phyloP scores from a whole-genome alignment of 2,329 filamentous ascomycete species.

The Calonectria fujianensis region DNA sequence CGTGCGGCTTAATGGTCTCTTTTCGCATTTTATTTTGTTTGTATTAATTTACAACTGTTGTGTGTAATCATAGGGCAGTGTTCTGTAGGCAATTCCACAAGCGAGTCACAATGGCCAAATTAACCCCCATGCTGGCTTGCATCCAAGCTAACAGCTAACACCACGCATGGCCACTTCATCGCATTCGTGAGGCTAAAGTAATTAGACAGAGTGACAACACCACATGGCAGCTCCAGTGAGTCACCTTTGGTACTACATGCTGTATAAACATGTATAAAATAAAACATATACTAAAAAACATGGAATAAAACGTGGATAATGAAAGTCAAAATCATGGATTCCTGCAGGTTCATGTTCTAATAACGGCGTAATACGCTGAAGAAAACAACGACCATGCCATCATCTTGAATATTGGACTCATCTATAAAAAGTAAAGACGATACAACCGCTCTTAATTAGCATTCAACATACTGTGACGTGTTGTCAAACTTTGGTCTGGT shows the following conservation, averaged over 20 bases:
- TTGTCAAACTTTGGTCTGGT: neutral
- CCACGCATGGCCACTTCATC: neutral
- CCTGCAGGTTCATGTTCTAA: neutral
- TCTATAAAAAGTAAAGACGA: neutral
- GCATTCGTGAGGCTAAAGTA: neutral
- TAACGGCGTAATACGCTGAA: neutral
- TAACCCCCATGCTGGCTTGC: neutral
- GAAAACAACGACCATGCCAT: neutral
- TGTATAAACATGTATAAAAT: neutral
- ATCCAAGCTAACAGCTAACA: slow-evolving; percentile 6
- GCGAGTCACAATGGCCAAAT: neutral
- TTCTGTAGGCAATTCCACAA: neutral
- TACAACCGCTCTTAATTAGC: neutral
- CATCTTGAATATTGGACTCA: neutral
- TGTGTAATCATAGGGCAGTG: neutral
- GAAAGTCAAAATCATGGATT: neutral
- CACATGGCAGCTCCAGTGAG: neutral
- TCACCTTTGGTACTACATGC: neutral
- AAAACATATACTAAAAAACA: neutral
- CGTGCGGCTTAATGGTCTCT: neutral
- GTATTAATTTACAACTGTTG: neutral
- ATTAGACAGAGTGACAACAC: neutral
- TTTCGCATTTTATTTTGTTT: neutral
- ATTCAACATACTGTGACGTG: neutral
- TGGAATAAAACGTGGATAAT: neutral